Percentiles rank a stretch among this genome's conserved stretches.
phyloP scores from a whole-genome alignment of 2,329 filamentous ascomycete species.

The Pseudocercospora fijiensis region DNA sequence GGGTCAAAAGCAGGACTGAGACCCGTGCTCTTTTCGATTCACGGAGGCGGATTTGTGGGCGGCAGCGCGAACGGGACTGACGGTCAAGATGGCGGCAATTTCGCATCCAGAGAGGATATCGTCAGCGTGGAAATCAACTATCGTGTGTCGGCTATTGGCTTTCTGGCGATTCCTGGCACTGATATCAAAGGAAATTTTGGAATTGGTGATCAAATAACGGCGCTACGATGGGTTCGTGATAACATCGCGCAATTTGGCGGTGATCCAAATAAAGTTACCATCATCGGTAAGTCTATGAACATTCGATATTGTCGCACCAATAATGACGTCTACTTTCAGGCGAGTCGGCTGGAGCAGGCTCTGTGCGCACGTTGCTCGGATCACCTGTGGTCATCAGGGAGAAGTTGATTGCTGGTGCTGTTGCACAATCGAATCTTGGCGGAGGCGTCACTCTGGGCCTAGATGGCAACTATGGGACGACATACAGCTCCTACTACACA shows the following conservation, averaged over 20 bases:
- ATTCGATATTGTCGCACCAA: constrained; percentile 27
- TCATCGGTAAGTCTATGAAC: constrained; percentile 33
- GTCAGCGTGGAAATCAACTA: constrained; percentile 63
- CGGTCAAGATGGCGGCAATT: constrained; percentile 51
- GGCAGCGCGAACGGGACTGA: constrained; percentile 44
- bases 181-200: constrained; percentile 56
- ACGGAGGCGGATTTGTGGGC: constrained; percentile 58
- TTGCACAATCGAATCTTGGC: constrained; percentile 55
- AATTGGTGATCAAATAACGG: constrained; percentile 53
- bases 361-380: constrained; percentile 55
- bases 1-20: constrained; percentile 43
- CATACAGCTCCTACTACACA: constrained; percentile 60
- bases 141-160: constrained; percentile 58
- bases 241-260: constrained; percentile 52
- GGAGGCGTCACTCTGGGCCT: constrained; percentile 58
- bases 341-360: constrained; percentile 56
- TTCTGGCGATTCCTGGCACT: constrained; percentile 58
- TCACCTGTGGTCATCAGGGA: constrained; percentile 50
- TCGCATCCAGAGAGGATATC: constrained; percentile 59
- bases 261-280: constrained; percentile 44
- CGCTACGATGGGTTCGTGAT: constrained; percentile 49
- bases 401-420: constrained; percentile 45
- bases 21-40: constrained; percentile 53
- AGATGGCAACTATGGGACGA: constrained; percentile 56
- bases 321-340: constrained; percentile 49